Evolutionary conservation across 495 filamentous ascomycete species (phyloP), one percentile per base, ranked within the genome.

Genomic region (Penicillium mononematosum): DNA sequence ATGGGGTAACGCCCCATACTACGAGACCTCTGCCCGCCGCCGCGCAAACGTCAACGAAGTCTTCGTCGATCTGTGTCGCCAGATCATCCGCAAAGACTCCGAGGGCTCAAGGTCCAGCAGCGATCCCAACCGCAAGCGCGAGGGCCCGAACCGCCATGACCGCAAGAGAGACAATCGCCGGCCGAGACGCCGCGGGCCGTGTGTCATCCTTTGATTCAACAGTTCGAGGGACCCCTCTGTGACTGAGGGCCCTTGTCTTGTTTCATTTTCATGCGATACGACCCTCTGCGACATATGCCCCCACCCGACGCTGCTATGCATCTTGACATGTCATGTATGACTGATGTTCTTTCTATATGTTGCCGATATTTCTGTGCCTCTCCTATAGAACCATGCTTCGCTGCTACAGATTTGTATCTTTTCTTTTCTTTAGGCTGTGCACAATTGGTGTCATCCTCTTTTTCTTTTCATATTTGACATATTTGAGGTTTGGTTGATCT

Each of bases 1-100:
- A 64, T 98, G 94, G 94, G 88, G 88, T 41, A 85, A 86, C 60
- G 89, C 88, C 27, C 95, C 94, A 3, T 97, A 97, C 71, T 98
- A 98, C 70, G 94, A 98, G 77, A 89, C 94, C 24, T 91, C 86
- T 51, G 94, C 94, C 41, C 81, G 92, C 50, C 84, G 89, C 63
- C 74, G 79, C 78, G 86, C 87, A 55, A 98, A 98, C 64, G 95
- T 98, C 16, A 91, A 97, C 65, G 93, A 98, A 69, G 90, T 94
- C 42, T 98, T 97, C 74, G 77, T 91, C 62, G 91, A 98, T 72
- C 83, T 97, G 62, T 96, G 91, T 69, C 81, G 91, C 52, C 92
- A 96, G 75, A 95, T 97, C 74, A 88, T 96, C 45, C 82, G 83
- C 52, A 89, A 85, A 59, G 88, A 92, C 56, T 80, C 74, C 56